Evolutionary conservation across 2,329 filamentous ascomycete species (phyloP).

Genomic region (Calonectria multiphialidica): DNA sequence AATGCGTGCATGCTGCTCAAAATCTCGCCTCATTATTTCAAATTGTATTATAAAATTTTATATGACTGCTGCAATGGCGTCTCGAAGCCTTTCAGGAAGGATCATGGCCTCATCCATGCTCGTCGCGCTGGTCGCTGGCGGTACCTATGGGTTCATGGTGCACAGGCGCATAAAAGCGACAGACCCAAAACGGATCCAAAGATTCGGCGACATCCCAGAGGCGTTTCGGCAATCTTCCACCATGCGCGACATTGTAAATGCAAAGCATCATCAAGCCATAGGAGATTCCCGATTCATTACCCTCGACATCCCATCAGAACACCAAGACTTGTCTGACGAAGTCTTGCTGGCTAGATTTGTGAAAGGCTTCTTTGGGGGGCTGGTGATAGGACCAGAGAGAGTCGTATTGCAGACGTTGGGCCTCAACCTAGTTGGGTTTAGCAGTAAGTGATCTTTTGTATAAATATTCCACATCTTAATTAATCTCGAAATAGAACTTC

Average conservation of each 20-base stretch:
- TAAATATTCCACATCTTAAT: not conserved
- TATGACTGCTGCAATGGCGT: slow-evolving; percentile 19
- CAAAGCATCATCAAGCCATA: slow-evolving; percentile 23
- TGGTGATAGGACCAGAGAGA: slow-evolving; percentile 44
- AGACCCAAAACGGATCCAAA: slow-evolving; percentile 31
- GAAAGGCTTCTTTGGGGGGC: slow-evolving; percentile 46
- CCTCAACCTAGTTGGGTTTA: slow-evolving; percentile 29
- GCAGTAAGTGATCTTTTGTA: slow-evolving; percentile 11
- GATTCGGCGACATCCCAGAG: slow-evolving; percentile 31
- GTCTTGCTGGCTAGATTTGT: slow-evolving; percentile 44
- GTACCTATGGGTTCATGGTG: slow-evolving; percentile 32
- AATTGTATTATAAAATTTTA: not conserved
- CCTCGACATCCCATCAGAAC: slow-evolving; percentile 32
- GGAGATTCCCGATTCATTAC: slow-evolving; percentile 42
- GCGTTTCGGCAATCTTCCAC: slow-evolving; percentile 40
- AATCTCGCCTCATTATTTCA: not conserved
- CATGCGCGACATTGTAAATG: slow-evolving; percentile 43
- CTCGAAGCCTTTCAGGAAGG: slow-evolving; percentile 27
- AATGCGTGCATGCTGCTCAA: not conserved
- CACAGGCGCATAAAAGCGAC: slow-evolving; percentile 22
- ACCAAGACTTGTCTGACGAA: slow-evolving; percentile 38
- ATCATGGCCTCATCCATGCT: slow-evolving; percentile 29
- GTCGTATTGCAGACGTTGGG: slow-evolving; percentile 26
- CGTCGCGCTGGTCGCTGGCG: slow-evolving; percentile 23
- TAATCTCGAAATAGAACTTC: slow-evolving; percentile 23